Base-by-base conservation (phyloP, 352 stramenopile genomes). In the Phytopythium kandeliae region DNA sequence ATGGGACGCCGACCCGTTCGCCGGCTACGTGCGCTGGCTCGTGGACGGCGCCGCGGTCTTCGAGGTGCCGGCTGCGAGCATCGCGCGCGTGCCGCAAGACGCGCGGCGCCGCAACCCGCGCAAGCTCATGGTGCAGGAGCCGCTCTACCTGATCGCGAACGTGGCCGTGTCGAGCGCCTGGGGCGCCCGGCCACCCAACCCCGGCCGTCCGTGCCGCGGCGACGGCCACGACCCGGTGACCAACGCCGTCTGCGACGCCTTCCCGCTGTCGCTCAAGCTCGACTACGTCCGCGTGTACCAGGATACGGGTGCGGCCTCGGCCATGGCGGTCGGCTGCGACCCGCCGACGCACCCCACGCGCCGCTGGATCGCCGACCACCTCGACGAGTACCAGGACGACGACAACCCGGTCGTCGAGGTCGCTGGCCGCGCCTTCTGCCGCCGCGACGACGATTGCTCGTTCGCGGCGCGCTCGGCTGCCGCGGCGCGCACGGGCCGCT, bases 61-160 rank as follows among this genome's bases (percentile, higher is more conserved):
- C 57, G 87, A 95, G 22, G 91, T 98, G 41, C 65, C 79, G 16
- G 80, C 85, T 0, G 24, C 69, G 10, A 69, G 74, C 10, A 60
- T 97, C 25, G 71, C 64, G 7, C 56, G 71, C 13, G 65, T 69
- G 36, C 71, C 78, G 3, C 78, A 89, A 49, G 76, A 80, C 31
- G 26, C n/a, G 13, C 48, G n/a, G 12, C 59, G 25, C 5, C 31
- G 41, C 15, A 93, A 71, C 78, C 87, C 78, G 58, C 75, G 55
- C 68, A 96, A 76, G 65, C 85, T 87, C 54, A 98, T 98, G 76
- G 79, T 97, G 25, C 80, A 95, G 28, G 95, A 98, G 62, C 95
- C 95, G 0, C 89, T 96, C 74, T 98, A 97, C 55, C 61, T 98
- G 51, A 85, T 98, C 46, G 82, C 98, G 51, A 98, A 98, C 69